phyloP scores from a whole-genome alignment of 2,329 filamentous ascomycete species.

The Dactylonectria macrodidyma region DNA sequence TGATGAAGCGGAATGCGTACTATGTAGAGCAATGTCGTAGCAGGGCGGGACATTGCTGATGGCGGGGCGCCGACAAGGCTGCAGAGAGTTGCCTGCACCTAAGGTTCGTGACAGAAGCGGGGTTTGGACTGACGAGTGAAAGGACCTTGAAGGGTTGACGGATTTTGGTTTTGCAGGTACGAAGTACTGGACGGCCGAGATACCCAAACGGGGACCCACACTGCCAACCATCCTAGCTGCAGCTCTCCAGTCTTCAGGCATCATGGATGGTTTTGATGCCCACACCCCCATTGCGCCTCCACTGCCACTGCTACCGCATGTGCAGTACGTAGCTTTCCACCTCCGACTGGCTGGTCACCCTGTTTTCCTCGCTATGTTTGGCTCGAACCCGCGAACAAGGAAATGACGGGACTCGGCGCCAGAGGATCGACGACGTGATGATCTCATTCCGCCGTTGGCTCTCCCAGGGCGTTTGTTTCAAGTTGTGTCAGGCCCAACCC shows the following conservation, averaged over 20 bases:
- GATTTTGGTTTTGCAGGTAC: slow-evolving; percentile 29
- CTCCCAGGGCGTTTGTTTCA: slow-evolving; percentile 50
- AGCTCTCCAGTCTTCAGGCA: slow-evolving; percentile 25
- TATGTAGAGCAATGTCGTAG: background rate
- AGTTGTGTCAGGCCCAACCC: slow-evolving; percentile 36
- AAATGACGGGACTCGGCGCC: slow-evolving; percentile 48
- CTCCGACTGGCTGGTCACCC: slow-evolving; percentile 6
- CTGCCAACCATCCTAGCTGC: slow-evolving; percentile 25
- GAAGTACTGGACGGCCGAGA: slow-evolving; percentile 42
- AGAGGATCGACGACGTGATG: slow-evolving; percentile 49
- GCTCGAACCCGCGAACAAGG: slow-evolving; percentile 39
- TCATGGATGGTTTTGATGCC: slow-evolving; percentile 30
- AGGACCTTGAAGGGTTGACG: slow-evolving; percentile 35
- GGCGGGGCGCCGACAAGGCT: slow-evolving; percentile 45
- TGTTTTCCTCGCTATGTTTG: slow-evolving; percentile 32
- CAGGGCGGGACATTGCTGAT: slow-evolving; percentile 12
- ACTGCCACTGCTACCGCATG: background rate
- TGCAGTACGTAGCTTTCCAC: slow-evolving; percentile 25
- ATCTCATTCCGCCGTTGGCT: slow-evolving; percentile 49
- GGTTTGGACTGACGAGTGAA: slow-evolving; percentile 38
- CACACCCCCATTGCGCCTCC: slow-evolving; percentile 33
- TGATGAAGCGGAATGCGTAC: slow-evolving; percentile 11
- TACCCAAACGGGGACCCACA: slow-evolving; percentile 41
- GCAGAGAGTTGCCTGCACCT: slow-evolving; percentile 40
- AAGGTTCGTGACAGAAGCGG: slow-evolving; percentile 43